These are phyloP conservation scores for Xylaria venustula DNA, from an alignment of 495 filamentous ascomycete species.

Conservation along the genomic window DNA sequence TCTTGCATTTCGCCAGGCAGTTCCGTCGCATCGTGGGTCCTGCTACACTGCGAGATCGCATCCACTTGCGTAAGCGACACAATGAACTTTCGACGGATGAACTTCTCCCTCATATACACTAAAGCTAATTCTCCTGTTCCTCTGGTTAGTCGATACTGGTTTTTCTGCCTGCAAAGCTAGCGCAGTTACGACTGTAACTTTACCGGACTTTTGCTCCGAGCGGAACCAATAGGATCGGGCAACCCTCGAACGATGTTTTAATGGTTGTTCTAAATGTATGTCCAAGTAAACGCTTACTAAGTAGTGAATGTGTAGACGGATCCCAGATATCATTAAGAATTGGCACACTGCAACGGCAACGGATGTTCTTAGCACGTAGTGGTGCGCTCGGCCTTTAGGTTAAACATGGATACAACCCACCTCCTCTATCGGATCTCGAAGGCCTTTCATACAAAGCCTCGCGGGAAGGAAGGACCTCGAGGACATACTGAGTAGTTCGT, in stretches of 20 bases:
- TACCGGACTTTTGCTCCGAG: background rate
- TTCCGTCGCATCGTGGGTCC: background rate
- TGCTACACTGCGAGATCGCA: background rate
- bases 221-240: background rate
- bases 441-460: too few species aligned
- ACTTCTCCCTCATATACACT: too few species aligned
- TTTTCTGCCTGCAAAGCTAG: background rate
- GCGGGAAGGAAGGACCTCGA: too few species aligned
- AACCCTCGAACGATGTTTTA: background rate
- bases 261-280: background rate
- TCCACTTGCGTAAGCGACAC: background rate
- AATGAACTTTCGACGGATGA: too few species aligned
- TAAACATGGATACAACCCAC: background rate
- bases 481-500: too few species aligned
- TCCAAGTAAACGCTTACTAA: background rate
- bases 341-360: background rate
- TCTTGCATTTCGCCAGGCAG: background rate
- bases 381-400: background rate
- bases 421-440: constrained; percentile 9
- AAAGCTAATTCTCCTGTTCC: too few species aligned
- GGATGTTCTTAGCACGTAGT: background rate
- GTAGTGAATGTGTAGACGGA: background rate
- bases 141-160: background rate
- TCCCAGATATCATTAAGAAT: background rate
- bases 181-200: background rate